These are phyloP conservation scores for Pythium biforme DNA, from an alignment of 352 stramenopile species.

Conservation along the genomic window DNA sequence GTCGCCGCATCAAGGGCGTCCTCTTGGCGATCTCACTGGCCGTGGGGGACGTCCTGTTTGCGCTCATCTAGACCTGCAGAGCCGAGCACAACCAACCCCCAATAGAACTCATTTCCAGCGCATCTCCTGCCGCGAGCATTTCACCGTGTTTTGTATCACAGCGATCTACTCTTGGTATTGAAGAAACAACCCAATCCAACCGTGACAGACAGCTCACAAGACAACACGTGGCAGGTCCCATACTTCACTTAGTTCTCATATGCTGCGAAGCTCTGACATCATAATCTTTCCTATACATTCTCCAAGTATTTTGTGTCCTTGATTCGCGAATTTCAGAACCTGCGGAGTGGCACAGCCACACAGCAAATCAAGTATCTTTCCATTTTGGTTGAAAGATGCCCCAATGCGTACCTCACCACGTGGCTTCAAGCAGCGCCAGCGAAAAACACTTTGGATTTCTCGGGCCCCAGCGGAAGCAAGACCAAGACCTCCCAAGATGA, in stretches of 20 bases:
- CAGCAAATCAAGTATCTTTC: slow-evolving; percentile 32
- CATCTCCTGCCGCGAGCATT: not conserved
- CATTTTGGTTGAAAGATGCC: slow-evolving; percentile 38
- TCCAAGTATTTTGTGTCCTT: slow-evolving; percentile 6
- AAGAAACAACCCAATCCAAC: not conserved
- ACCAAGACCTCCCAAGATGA: slow-evolving; percentile 32
- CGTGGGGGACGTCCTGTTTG: slow-evolving; percentile 52
- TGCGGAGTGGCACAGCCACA: not conserved
- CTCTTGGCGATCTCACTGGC: slow-evolving; percentile 45
- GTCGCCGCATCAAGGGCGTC: slow-evolving; percentile 54
- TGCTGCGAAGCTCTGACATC: slow-evolving; percentile 20
- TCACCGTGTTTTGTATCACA: slow-evolving; percentile 15
- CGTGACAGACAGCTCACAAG: slow-evolving; percentile 13
- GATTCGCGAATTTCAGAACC: not conserved
- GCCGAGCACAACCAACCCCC: not conserved
- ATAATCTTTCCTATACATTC: slow-evolving; percentile 6
- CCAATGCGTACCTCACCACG: slow-evolving; percentile 1
- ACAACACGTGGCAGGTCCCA: slow-evolving; percentile 25
- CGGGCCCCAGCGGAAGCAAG: not conserved
- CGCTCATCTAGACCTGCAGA: slow-evolving; percentile 10
- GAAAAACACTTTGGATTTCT: slow-evolving; percentile 34
- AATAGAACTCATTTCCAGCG: not conserved
- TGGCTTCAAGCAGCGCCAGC: slow-evolving; percentile 12
- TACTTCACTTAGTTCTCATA: slow-evolving; percentile 12
- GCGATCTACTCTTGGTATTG: not conserved